These are phyloP conservation scores for Usnea hakonensis DNA, from an alignment of 495 filamentous ascomycete species.

Conservation along the genomic window DNA sequence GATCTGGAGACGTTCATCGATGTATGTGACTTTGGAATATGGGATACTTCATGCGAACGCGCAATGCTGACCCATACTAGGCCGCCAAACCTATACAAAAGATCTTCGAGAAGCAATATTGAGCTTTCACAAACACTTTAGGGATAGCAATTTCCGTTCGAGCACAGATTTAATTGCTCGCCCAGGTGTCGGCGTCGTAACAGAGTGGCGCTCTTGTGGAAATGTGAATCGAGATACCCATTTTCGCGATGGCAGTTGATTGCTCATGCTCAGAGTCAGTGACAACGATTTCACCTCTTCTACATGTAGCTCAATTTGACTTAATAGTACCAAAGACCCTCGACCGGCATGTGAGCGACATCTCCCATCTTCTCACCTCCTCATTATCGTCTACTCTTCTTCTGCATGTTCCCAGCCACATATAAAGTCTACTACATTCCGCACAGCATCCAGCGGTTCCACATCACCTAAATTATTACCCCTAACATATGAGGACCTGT, in stretches of 20 bases:
- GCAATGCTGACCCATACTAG: conserved; percentile 34
- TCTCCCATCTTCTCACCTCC: not conserved
- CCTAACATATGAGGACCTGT: too few species aligned
- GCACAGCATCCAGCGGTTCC: not conserved
- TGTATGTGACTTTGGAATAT: not conserved
- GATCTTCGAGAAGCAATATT: conserved; percentile 69
- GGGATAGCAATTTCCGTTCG: not conserved
- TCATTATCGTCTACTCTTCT: not conserved
- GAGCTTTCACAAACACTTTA: not conserved
- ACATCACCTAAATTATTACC: too few species aligned
- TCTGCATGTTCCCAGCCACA: not conserved
- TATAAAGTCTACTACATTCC: not conserved
- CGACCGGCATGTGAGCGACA: not conserved
- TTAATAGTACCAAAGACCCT: not conserved
- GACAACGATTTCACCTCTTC: not conserved
- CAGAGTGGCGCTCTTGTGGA: not conserved
- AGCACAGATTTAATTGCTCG: not conserved
- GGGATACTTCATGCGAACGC: not conserved
- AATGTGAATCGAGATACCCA: not conserved
- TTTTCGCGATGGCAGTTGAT: not conserved
- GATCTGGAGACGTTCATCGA: conserved; percentile 89
- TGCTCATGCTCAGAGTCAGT: not conserved
- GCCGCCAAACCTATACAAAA: conserved; percentile 80
- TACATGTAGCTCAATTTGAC: not conserved
- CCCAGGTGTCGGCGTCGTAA: not conserved